Conservation (phyloP, 2,329 filamentous ascomycete genomes). For the Ascomycota sp. region DNA sequence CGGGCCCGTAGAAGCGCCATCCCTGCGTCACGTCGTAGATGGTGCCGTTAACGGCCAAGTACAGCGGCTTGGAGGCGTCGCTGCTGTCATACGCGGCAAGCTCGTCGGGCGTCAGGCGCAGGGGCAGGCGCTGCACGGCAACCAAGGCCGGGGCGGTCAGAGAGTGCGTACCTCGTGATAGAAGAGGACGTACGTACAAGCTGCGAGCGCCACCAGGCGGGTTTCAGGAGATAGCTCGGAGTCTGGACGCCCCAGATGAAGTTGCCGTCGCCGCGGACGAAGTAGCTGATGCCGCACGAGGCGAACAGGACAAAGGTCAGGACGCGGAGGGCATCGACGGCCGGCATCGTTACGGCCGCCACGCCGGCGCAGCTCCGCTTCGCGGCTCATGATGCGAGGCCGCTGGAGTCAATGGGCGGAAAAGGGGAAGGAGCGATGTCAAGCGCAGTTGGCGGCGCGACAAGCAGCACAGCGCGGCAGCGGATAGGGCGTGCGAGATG, state of each 20-base stretch:
- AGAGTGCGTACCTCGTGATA: background rate
- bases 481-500: too few species aligned
- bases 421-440: too few species aligned
- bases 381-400: too few species aligned
- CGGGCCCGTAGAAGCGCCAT: constrained; percentile 55
- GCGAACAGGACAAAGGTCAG: constrained; percentile 45
- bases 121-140: constrained; percentile 27
- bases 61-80: constrained; percentile 57
- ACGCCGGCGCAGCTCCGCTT: too few species aligned
- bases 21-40: constrained; percentile 68
- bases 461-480: too few species aligned
- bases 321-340: constrained; percentile 53
- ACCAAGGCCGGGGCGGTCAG: background rate
- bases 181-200: constrained; percentile 26
- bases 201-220: constrained; percentile 36
- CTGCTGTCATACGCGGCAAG: constrained; percentile 59
- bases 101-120: constrained; percentile 54
- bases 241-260: constrained; percentile 45
- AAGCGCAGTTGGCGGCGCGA: too few species aligned
- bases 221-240: constrained; percentile 33
- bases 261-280: constrained; percentile 50
- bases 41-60: constrained; percentile 73
- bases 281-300: constrained; percentile 53
- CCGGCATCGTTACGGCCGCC: too few species aligned
- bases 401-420: too few species aligned